Percentiles rank a stretch among this genome's conserved stretches.
Conservation (phyloP, 75 land plant genomes). For the Picea glauca region DNA sequence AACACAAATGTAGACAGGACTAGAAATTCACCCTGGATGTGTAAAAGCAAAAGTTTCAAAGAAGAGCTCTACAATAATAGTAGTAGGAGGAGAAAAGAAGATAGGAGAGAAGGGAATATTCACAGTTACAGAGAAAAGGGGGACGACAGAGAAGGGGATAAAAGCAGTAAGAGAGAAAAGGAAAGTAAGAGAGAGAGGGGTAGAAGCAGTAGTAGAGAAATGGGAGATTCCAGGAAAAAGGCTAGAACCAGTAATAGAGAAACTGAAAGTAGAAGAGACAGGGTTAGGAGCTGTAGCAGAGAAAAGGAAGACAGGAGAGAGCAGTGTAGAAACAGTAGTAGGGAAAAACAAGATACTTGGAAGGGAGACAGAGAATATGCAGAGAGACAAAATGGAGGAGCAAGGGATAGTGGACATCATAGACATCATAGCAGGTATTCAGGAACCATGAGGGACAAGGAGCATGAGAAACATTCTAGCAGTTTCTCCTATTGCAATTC, state of each 20-base stretch:
- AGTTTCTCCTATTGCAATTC: background rate
- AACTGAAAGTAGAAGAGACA: background rate
- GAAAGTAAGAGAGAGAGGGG: background rate
- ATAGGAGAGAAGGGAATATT: background rate
- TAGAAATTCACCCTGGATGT: background rate
- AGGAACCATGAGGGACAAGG: background rate
- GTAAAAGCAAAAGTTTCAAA: background rate
- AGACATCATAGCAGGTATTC: background rate
- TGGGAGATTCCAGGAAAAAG: background rate
- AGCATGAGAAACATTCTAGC: background rate
- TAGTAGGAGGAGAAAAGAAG: background rate
- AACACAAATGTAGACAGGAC: background rate
- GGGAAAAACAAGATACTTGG: background rate
- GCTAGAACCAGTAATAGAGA: background rate
- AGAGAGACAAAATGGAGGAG: background rate
- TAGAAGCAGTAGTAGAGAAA: slow-evolving; percentile 3
- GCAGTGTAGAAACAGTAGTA: background rate
- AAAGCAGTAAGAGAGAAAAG: background rate
- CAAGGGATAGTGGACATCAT: background rate
- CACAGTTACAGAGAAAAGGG: background rate
- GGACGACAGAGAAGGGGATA: background rate
- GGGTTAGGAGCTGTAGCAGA: background rate
- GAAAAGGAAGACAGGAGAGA: slow-evolving; percentile 1
- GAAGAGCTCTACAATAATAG: background rate
- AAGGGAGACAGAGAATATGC: background rate